Evolutionary conservation across 2,329 filamentous ascomycete species (phyloP), one percentile per base, ranked within the genome.

Genomic region (Colletotrichum gigasporum): DNA sequence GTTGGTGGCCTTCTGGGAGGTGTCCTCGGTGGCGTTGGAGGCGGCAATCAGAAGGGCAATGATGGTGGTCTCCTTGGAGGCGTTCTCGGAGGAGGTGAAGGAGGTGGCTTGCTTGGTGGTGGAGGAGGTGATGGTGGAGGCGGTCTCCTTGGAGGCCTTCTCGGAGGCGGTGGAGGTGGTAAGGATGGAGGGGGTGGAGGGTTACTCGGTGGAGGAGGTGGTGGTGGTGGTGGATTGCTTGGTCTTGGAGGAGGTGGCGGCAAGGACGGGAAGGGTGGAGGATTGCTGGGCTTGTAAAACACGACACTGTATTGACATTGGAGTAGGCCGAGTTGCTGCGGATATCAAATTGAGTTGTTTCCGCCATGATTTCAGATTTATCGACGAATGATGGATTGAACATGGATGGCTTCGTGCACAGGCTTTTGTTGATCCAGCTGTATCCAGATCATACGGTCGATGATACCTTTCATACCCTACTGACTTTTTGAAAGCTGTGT

Each of bases 1-100:
- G 62, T 65, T 5, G 62, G 62, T 4, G 62, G 62, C 28, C 48
- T 65, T 0, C 18, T 64, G 5, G 62, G 62, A 5, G 62, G 62
- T 9, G 50, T 65, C 1, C 62, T 65, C 26, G 62, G 62, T 41
- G 54, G 54, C 1, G 2, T 50, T 10, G 61, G 61, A n/a, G 61
- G 62, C 0, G 55, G 55, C 2, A 24, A 28, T 2, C 52, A 53
- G 26, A 20, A 64, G 8, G 26, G 48, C 0, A n/a, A 39, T 14
- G 18, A 39, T 16, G n/a, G n/a, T 1, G 35, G 35, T n/a, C 2
- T 39, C 6, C 35, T 39, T 1, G 47, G 61, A 3, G 60, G 60
- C 2, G 61, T 63, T 1, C 55, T 60, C 2, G 55, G 61, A 7
- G 61, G 61, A 0, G 60, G 61, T 2, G 55, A 58, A 0, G 52